Evolutionary conservation across 2,329 filamentous ascomycete genomes (phyloP), one percentile per base, ranked within the genome.

Genomic region (Cladosporium halotolerans): DNA sequence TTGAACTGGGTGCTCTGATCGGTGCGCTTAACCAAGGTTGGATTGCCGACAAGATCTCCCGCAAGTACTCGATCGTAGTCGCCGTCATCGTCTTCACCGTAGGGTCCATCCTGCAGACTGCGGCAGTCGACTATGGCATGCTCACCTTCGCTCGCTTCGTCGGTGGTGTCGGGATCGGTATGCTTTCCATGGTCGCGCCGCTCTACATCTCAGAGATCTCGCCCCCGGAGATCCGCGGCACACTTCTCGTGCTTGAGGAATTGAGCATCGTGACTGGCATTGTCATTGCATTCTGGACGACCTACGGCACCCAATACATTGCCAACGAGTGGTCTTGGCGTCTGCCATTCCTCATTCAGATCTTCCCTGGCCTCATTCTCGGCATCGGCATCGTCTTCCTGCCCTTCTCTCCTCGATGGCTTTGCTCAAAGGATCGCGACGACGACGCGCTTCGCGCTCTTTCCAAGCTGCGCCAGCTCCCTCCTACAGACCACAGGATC

Each of bases 251-350:
- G 2, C 63, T 78, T 3, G 72, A 78, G 53, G 70, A 75, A 45
- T 66, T 78, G 53, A 68, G 65, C 46, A 77, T 78, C 47, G 73
- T 76, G 10, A 63, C 69, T 16, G 75, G 77, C 2, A 75, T 74
- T 53, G 72, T 79, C 3, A 67, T 79, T 19, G 73, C 77, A 1
- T 81, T 74, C 60, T 81, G 76, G 74, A 77, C 78, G 36, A 77
- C 76, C 0, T 82, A 79, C 53, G 78, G 72, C 0, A 80, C 77
- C 0, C 75, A 80, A 9, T 70, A 72, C 32, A 75, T 78, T 58
- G 52, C 59, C 2, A 68, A 69, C 1, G 72, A 77, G 61, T 76
- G 74, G 72, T 63, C 73, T 3, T 78, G 73, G 71, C 63, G 74
- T 28, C 64, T 78, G 0, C 75, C 75, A 0, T 77, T 78, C 58